Evolutionary conservation across 805 yeast species (phyloP).

Genomic region (Candida tibetensis): DNA sequence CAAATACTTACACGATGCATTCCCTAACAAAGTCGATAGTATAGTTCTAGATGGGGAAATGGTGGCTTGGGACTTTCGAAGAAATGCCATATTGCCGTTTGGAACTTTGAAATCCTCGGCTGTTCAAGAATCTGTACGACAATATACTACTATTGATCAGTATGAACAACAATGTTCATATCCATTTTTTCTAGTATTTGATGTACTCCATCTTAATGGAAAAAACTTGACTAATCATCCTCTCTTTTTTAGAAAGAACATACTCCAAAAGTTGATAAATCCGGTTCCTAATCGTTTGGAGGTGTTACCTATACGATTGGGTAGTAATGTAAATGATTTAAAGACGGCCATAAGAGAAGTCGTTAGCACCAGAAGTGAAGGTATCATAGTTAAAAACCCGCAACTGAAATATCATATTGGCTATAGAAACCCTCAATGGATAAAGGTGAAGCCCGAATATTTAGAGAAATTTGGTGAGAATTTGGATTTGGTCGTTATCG

Average conservation of each 20-base stretch:
- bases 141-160: conserved; percentile 35
- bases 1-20: conserved; percentile 43
- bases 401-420: conserved; percentile 57
- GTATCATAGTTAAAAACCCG: conserved; percentile 71
- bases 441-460: conserved; percentile 90
- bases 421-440: conserved; percentile 67
- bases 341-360: conserved; percentile 54
- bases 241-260: conserved; percentile 53
- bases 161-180: conserved; percentile 32
- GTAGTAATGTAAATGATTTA: conserved; percentile 50
- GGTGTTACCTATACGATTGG: conserved; percentile 40
- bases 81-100: conserved; percentile 64
- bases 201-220: conserved; percentile 69
- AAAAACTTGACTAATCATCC: conserved; percentile 53
- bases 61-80: conserved; percentile 75
- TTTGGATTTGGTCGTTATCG: conserved; percentile 75
- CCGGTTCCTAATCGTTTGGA: conserved; percentile 51
- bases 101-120: conserved; percentile 77
- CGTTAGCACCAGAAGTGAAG: conserved; percentile 69
- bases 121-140: conserved; percentile 45
- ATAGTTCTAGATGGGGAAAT: conserved; percentile 84
- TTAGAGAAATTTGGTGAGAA: conserved; percentile 83
- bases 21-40: conserved; percentile 36
- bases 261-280: conserved; percentile 44
- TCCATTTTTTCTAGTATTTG: conserved; percentile 69